Percentiles rank a stretch among this genome's conserved stretches.
Conservation (phyloP, 73 alveolate species). For the Paramecium biaurelia region DNA sequence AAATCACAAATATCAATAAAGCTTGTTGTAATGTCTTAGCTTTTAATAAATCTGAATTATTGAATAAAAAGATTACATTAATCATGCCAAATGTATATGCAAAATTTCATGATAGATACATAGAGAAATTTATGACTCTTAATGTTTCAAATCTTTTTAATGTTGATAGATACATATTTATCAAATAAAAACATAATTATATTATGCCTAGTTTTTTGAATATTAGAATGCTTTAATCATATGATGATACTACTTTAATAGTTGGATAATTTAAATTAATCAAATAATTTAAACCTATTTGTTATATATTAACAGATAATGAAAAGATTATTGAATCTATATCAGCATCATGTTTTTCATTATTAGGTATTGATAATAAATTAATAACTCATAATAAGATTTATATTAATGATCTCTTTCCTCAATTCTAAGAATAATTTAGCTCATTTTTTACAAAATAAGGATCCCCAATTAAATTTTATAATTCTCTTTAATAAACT, state of each 20-base stretch:
- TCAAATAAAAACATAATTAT: neutral
- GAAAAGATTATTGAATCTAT: neutral
- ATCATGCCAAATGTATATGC: slow-evolving; percentile 50
- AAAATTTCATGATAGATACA: slow-evolving; percentile 41
- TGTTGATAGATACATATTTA: slow-evolving; percentile 36
- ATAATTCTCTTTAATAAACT: neutral
- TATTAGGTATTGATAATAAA: slow-evolving; percentile 11
- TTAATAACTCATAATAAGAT: neutral
- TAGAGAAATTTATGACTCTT: neutral
- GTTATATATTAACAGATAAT: neutral
- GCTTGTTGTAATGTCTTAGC: slow-evolving; percentile 57
- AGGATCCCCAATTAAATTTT: neutral
- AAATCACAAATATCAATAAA: slow-evolving; percentile 4
- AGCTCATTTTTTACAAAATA: neutral
- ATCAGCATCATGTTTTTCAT: neutral
- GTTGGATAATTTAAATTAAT: neutral
- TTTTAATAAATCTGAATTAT: slow-evolving; percentile 39
- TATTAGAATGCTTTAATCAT: slow-evolving; percentile 3
- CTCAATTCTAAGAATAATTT: neutral
- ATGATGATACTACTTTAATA: neutral
- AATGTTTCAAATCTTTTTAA: neutral
- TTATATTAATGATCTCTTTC: neutral
- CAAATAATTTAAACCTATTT: neutral
- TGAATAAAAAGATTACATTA: slow-evolving; percentile 35
- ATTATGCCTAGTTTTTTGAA: slow-evolving; percentile 18